Conservation (phyloP, 2,329 filamentous ascomycete species). For the Botrytis medusae region DNA sequence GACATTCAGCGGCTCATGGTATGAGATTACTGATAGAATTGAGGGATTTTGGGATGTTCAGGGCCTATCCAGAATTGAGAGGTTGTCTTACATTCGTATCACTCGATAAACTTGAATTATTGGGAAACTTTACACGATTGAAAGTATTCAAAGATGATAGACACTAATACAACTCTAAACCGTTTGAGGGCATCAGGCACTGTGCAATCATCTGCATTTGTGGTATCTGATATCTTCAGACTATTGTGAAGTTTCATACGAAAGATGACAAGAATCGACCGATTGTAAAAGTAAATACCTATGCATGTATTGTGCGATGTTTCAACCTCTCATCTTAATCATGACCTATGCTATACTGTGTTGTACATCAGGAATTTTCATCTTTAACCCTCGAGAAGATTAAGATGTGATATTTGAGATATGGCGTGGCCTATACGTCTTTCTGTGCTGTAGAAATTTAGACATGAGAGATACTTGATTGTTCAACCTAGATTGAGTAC, state of each 20-base stretch:
- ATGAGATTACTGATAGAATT: too few relatives aligned
- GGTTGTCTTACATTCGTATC: neutral
- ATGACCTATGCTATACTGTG: neutral
- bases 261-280: neutral
- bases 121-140: neutral
- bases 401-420: neutral
- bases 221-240: neutral
- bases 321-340: too few relatives aligned
- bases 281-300: neutral
- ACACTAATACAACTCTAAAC: too few relatives aligned
- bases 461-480: neutral
- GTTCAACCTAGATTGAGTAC: neutral
- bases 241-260: neutral
- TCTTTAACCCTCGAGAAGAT: neutral
- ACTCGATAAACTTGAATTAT: accelerated
- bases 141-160: too few relatives aligned
- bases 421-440: neutral
- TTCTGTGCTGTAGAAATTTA: neutral
- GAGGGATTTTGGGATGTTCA: neutral
- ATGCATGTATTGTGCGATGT: neutral
- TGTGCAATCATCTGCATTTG: neutral
- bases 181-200: too few relatives aligned
- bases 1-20: too few relatives aligned
- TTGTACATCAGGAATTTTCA: neutral
- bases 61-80: neutral